Evolutionary conservation across 129 eudicot species (phyloP), one percentile per base, ranked within the genome.

Genomic region (Dittrichia graveolens): DNA sequence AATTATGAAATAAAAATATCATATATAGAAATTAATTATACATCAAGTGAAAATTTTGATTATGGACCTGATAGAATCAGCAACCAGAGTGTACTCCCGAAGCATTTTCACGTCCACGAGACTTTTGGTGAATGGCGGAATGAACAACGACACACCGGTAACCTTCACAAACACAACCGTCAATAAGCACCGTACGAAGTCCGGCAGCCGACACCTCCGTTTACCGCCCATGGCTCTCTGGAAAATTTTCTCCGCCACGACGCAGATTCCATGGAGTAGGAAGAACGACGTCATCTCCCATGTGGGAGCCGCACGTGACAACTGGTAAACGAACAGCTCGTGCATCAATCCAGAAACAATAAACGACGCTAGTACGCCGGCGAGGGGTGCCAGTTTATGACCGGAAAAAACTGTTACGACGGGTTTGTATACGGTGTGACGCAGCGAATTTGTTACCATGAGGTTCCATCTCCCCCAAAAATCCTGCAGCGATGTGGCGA

Each of bases 221-320:
- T 79, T 19, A 46, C 67, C 82, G 3, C 11, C 35, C 5, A 79
- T 3, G 6, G 15, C 70, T 57, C 84, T 85, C 79, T 91, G 88
- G 0, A 76, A 73, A 3, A 71, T 24, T 24, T 85, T 74, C 85
- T 91, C 97, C 16, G 58, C 82, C 43, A 82, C 72, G 13, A 91
- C 74, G 41, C 85, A 77, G 7, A 76, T 52, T 19, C 95, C 95
- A 61, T 91, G 97, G 40, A 91, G 34, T 78, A 80, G 16, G 38
- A 91, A 91, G 65, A 88, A 91, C 71, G 75, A 78, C 14, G 87
- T 86, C 79, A 84, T 75, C 67, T 76, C 80, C 87, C 93, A 83
- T 46, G 86, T 85, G 70, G 93, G 94, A 45, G 37, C 10, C 78
- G 12, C 67, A 41, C 94, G 83, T 34, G 89, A 74, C 82, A 84